phyloP scores from a whole-genome alignment of 306 rosid species.

The Sicyos baderoa region DNA sequence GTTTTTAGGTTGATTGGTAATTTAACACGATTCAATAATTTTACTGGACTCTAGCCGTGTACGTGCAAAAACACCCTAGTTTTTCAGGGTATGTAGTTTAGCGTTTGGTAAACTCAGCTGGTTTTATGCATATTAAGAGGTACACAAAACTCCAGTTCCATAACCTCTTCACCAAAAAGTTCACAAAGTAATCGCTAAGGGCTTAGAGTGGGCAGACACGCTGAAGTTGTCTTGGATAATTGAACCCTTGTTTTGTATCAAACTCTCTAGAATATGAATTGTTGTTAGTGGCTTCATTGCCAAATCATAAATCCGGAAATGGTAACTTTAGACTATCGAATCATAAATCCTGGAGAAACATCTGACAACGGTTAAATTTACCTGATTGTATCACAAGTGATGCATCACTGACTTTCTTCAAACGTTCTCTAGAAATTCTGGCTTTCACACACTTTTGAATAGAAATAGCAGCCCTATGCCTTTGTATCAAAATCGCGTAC shows the following conservation, averaged over 20 bases:
- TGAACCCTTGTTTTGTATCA: not conserved
- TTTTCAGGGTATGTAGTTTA: not conserved
- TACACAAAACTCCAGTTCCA: not conserved
- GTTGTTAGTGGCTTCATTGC: not conserved
- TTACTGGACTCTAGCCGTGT: too few species aligned
- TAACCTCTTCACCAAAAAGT: not conserved
- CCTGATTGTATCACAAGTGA: constrained; percentile 72
- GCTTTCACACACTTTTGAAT: constrained; percentile 66
- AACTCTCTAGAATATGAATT: not conserved
- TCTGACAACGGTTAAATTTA: constrained; percentile 19
- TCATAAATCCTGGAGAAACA: not conserved
- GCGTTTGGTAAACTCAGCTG: not conserved
- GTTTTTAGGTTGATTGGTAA: too few species aligned
- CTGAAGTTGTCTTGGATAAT: not conserved
- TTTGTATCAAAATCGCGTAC: constrained; percentile 48
- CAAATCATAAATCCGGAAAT: not conserved
- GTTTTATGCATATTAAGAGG: not conserved
- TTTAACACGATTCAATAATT: too few species aligned
- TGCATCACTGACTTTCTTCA: constrained; percentile 44
- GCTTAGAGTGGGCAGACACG: not conserved
- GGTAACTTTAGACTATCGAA: too few species aligned
- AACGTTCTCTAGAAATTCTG: constrained; percentile 37
- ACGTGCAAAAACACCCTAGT: not conserved
- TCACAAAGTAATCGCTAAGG: not conserved
- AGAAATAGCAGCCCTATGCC: constrained; percentile 60